Evolutionary conservation across 164 flowering plant genomes (phyloP).

Genomic region (Vitis labrusca): DNA sequence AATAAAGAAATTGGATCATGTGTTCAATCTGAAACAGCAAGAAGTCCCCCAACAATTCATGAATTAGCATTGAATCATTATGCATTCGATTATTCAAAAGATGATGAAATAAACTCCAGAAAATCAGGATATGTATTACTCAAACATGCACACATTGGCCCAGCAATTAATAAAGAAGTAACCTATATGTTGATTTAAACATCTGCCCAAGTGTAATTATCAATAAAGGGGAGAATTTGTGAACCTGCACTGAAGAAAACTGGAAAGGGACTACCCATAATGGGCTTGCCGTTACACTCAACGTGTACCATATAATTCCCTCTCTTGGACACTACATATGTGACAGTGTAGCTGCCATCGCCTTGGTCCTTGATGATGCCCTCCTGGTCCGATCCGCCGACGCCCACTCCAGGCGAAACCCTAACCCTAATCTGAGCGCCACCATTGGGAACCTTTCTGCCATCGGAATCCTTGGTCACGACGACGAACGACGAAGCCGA

Average conservation of each 20-base stretch:
- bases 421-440: constrained; percentile 75
- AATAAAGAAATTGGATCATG: too few relatives aligned
- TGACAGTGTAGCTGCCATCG: constrained; percentile 83
- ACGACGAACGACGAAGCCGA: constrained; percentile 65
- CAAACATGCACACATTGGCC: too few relatives aligned
- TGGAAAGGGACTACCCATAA: constrained; percentile 96
- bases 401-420: constrained; percentile 84
- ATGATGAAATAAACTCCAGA: too few relatives aligned
- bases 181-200: too few relatives aligned
- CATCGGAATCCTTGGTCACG: constrained; percentile 82
- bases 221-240: neutral
- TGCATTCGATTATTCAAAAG: too few relatives aligned
- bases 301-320: constrained; percentile 95
- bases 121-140: too few relatives aligned
- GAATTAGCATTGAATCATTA: too few relatives aligned
- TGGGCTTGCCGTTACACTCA: constrained; percentile 83
- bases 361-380: constrained; percentile 92
- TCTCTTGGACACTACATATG: constrained; percentile 87
- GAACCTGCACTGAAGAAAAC: constrained; percentile 92
- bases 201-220: too few relatives aligned
- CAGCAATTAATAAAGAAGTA: too few relatives aligned
- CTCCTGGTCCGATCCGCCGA: constrained; percentile 89
- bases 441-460: constrained; percentile 67
- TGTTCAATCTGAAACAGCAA: too few relatives aligned
- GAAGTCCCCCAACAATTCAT: too few relatives aligned